Evolutionary conservation across 2,329 filamentous ascomycete genomes (phyloP).

Genomic region (Madurella fahalii): DNA sequence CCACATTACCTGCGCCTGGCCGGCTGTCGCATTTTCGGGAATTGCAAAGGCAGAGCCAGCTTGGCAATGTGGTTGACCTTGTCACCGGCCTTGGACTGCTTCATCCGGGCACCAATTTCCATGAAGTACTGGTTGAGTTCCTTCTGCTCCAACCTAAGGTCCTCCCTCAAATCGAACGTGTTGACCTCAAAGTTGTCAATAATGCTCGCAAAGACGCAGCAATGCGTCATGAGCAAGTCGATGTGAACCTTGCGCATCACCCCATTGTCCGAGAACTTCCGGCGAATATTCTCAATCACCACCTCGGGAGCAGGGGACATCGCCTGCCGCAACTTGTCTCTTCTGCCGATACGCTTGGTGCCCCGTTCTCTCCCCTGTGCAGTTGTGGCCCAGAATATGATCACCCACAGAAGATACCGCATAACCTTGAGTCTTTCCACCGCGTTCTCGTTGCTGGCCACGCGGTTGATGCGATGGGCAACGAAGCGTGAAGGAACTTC

Average conservation of each 20-base stretch:
- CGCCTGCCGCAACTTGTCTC: slow-evolving; percentile 57
- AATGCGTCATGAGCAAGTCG: slow-evolving; percentile 69
- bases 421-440: slow-evolving; percentile 54
- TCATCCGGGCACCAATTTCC: slow-evolving; percentile 70
- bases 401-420: slow-evolving; percentile 56
- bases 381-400: slow-evolving; percentile 49
- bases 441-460: slow-evolving; percentile 51
- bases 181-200: slow-evolving; percentile 72
- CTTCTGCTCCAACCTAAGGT: slow-evolving; percentile 68
- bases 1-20: slow-evolving; percentile 24
- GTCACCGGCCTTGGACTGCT: slow-evolving; percentile 56
- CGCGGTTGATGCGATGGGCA: slow-evolving; percentile 54
- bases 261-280: slow-evolving; percentile 62
- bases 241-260: slow-evolving; percentile 67
- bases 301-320: slow-evolving; percentile 56
- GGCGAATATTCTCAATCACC: slow-evolving; percentile 62
- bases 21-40: slow-evolving; percentile 59
- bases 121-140: slow-evolving; percentile 67
- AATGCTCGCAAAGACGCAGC: slow-evolving; percentile 66
- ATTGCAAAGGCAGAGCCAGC: slow-evolving; percentile 73
- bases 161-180: slow-evolving; percentile 64
- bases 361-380: slow-evolving; percentile 45
- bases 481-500: slow-evolving; percentile 60
- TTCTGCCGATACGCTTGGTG: slow-evolving; percentile 51
- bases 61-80: slow-evolving; percentile 57